phyloP scores from a whole-genome alignment of 23 red algal species.

The Gracilaria domingensis region DNA sequence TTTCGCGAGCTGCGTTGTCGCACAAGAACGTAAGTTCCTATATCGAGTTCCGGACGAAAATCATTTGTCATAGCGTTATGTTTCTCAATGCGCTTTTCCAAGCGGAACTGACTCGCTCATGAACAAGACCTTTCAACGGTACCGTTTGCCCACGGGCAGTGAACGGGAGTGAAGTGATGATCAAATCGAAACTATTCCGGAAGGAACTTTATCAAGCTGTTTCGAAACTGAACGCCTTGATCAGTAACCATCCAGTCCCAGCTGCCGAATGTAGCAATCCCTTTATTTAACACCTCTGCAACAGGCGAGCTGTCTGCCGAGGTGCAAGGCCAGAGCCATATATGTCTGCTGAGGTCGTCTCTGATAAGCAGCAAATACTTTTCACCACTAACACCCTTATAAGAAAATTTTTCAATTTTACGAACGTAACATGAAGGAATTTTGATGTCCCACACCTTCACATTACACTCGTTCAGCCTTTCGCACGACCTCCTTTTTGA shows the following conservation, averaged over 20 bases:
- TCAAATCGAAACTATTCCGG: background rate
- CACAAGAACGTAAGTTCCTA: background rate
- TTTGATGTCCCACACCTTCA: too few relatives aligned
- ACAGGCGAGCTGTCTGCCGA: background rate
- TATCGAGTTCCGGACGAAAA: background rate
- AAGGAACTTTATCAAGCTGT: background rate
- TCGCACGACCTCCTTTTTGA: too few relatives aligned
- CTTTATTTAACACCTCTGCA: background rate
- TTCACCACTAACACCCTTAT: too few relatives aligned
- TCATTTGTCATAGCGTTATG: background rate
- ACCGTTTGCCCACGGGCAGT: conserved; percentile 15
- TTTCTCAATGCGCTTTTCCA: too few relatives aligned
- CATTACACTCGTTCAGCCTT: too few relatives aligned
- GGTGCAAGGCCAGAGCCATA: conserved; percentile 7
- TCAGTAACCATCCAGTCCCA: conserved; percentile 16
- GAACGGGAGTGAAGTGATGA: conserved; percentile 32
- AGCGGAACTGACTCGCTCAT: conserved; percentile 27
- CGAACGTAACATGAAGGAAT: too few relatives aligned
- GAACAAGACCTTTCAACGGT: conserved; percentile 22
- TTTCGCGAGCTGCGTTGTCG: background rate
- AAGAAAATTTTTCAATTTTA: too few relatives aligned
- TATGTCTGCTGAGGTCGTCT: background rate
- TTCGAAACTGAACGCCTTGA: conserved; percentile 44
- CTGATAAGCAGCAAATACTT: conserved; percentile 17
- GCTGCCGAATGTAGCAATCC: background rate